Evolutionary conservation across 148 eudicot genomes (phyloP).

Genomic region (Chenopodium suecicum): DNA sequence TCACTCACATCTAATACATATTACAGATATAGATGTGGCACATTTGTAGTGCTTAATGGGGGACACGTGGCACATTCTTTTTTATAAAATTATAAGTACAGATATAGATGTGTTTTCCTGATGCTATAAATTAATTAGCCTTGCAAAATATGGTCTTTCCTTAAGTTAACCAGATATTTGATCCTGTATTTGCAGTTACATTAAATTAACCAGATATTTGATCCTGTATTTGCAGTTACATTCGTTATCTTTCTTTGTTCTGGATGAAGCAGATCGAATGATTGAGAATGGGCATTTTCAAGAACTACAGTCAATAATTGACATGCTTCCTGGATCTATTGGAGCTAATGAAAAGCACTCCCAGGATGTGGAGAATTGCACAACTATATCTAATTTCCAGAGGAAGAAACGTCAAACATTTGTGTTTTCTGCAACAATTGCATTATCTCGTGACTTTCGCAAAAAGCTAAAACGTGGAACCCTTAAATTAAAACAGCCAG

Average conservation of each 20-base stretch:
- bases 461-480: slow-evolving; percentile 88
- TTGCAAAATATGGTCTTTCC: not conserved
- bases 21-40: too few relatives aligned
- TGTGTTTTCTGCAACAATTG: slow-evolving; percentile 97
- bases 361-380: slow-evolving; percentile 59
- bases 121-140: not conserved
- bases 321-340: slow-evolving; percentile 69
- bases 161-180: slow-evolving; percentile 3
- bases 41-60: too few relatives aligned
- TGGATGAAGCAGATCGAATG: slow-evolving; percentile 99
- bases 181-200: slow-evolving; percentile 62
- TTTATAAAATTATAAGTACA: too few relatives aligned
- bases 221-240: slow-evolving; percentile 62
- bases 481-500: slow-evolving; percentile 41
- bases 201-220: slow-evolving; percentile 27
- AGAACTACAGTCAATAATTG: slow-evolving; percentile 91
- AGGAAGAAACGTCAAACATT: slow-evolving; percentile 95
- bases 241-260: slow-evolving; percentile 90
- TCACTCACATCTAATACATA: too few relatives aligned
- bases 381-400: slow-evolving; percentile 59
- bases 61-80: too few relatives aligned
- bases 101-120: not conserved
- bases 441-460: slow-evolving; percentile 80
- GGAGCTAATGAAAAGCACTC: slow-evolving; percentile 41
- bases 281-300: slow-evolving; percentile 92